Base-by-base conservation (phyloP, 305 asterid genomes). In the Fraxinus sp. region DNA sequence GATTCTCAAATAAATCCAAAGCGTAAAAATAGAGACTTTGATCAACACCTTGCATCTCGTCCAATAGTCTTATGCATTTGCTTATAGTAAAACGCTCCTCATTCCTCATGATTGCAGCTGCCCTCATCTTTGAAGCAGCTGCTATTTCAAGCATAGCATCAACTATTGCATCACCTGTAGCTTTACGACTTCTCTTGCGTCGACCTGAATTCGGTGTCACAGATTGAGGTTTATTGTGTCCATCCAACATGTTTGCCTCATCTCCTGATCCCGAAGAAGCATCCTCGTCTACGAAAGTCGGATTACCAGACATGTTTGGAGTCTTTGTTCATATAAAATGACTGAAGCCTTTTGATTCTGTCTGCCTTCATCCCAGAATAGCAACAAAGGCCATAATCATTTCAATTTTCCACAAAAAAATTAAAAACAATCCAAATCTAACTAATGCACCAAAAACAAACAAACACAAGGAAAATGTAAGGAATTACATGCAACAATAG, bases 61-160 rank as follows among this genome's bases (percentile, higher is more conserved):
- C 97, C 88, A 92, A 75, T 75, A 87, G 87, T 84, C 90, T 82
- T 62, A 91, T 89, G 90, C 95, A 90, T 79, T 89, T 92, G 92
- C 94, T 91, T 75, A 91, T 91, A 14, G 91, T 85, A 76, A 89
- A 90, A 44, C 89, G 93, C 80, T 91, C 94, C 82, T 90, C 93
- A 46, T 88, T 90, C 85, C 89, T 87, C 90, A 85, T 86, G 78
- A 86, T 87, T 76, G 93, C 94, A 87, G 95, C 90, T 84, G 95
- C 90, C 88, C 97, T 88, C 94, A 87, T 88, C 86, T 92, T 91
- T 14, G 95, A 93, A 76, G 97, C 95, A 28, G 95, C 92, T 26
- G 97, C 94, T 80, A 91, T 90, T 83, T 90, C 93, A 83, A 92
- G 86, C 97, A 92, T 91, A 81, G 97, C 95, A 87, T 92, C 95